Conservation (phyloP, 805 yeast genomes). For the Isabelozyma rhagii region DNA sequence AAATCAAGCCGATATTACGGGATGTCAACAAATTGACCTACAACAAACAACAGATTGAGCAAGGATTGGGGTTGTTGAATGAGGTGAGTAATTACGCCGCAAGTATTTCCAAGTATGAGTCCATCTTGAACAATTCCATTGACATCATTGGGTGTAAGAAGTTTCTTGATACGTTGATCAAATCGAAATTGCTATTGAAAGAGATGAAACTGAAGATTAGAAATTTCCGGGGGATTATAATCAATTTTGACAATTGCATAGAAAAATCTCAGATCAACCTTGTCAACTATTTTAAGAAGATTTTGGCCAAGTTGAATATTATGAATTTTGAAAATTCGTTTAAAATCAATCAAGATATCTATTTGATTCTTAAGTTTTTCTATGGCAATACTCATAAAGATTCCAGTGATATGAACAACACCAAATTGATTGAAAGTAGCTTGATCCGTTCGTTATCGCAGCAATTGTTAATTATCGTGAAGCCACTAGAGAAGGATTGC, state of each 20-base stretch:
- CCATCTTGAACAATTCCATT: slow-evolving; percentile 27
- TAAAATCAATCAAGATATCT: slow-evolving; percentile 36
- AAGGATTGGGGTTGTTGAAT: slow-evolving; percentile 48
- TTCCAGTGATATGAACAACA: slow-evolving; percentile 11
- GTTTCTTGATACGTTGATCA: slow-evolving; percentile 27
- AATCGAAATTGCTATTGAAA: slow-evolving; percentile 45
- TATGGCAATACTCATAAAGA: slow-evolving; percentile 7
- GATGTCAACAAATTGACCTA: slow-evolving; percentile 56
- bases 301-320: slow-evolving; percentile 34
- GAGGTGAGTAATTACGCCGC: slow-evolving; percentile 53
- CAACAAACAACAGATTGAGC: slow-evolving; percentile 56
- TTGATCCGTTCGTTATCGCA: slow-evolving; percentile 6
- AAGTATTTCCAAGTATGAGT: slow-evolving; percentile 38
- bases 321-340: slow-evolving; percentile 30
- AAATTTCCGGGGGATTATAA: slow-evolving; percentile 65
- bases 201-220: slow-evolving; percentile 41
- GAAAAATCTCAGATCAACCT: slow-evolving; percentile 55
- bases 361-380: slow-evolving; percentile 47
- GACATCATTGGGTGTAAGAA: slow-evolving; percentile 39
- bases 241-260: slow-evolving; percentile 55
- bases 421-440: slow-evolving; percentile 14
- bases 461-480: slow-evolving; percentile 17
- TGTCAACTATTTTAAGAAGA: slow-evolving; percentile 45
- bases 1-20: slow-evolving; percentile 69
- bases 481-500: slow-evolving; percentile 44